Conservation (phyloP, 768 basidiomycete species). For the Gloeopeniophorella convolvens region DNA sequence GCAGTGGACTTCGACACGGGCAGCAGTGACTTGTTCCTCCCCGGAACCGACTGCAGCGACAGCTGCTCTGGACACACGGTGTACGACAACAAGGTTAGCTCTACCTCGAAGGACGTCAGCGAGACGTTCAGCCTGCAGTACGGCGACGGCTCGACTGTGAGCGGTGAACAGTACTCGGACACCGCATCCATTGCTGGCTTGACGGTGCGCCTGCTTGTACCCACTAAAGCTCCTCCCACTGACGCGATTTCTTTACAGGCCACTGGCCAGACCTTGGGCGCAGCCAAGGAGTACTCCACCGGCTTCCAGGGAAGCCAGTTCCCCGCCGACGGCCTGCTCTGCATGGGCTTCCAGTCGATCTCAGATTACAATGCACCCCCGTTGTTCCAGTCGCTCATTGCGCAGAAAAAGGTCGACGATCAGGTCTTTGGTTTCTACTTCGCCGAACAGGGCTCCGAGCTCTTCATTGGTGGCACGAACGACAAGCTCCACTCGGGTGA, state of each 20-base stretch:
- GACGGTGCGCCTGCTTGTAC: constrained; percentile 18
- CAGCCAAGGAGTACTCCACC: constrained; percentile 36
- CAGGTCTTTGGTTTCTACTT: constrained; percentile 46
- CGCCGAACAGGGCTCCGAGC: constrained; percentile 25
- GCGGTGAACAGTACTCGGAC: constrained; percentile 39
- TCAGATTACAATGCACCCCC: constrained; percentile 22
- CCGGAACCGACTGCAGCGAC: constrained; percentile 25
- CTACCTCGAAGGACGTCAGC: constrained; percentile 22
- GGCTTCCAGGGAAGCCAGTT: constrained; percentile 27
- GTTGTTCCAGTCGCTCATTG: constrained; percentile 37
- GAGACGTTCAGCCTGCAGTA: constrained; percentile 32
- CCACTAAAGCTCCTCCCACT: background rate
- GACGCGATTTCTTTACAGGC: constrained; percentile 17
- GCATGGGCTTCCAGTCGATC: constrained; percentile 31
- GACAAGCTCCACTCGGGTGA: background rate
- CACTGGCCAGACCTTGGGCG: constrained; percentile 37
- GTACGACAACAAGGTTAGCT: constrained; percentile 1
- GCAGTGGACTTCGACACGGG: constrained; percentile 35
- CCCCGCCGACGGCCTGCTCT: constrained; percentile 37
- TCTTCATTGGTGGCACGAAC: constrained; percentile 10
- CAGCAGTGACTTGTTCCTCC: constrained; percentile 31
- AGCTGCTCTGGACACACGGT: constrained; percentile 24
- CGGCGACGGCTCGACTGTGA: constrained; percentile 34
- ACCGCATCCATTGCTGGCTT: constrained; percentile 34
- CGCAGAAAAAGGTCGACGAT: constrained; percentile 28